phyloP scores from a whole-genome alignment of 2,329 filamentous ascomycete genomes.

The Aspergillus persii region DNA sequence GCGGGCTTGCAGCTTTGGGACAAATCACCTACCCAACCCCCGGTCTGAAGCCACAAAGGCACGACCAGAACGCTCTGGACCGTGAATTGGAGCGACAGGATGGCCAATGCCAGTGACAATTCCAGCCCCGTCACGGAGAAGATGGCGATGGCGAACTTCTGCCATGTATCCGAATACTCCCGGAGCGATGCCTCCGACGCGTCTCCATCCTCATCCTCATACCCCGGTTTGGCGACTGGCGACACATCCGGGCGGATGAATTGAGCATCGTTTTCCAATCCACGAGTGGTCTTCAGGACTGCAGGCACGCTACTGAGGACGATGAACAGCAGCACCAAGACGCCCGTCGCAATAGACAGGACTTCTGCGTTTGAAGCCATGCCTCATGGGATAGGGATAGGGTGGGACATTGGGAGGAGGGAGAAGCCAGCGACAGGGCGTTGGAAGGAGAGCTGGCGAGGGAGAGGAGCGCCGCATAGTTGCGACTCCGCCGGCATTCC shows the following conservation, averaged over 20 bases:
- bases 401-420: not conserved
- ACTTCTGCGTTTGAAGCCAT: constrained; percentile 24
- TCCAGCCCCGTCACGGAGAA: constrained; percentile 55
- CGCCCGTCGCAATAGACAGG: constrained; percentile 19
- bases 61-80: constrained; percentile 38
- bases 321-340: constrained; percentile 25
- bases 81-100: constrained; percentile 46
- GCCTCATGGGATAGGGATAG: constrained; percentile 3
- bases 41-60: constrained; percentile 60
- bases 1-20: not conserved
- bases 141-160: constrained; percentile 56
- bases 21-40: constrained; percentile 58
- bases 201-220: constrained; percentile 68
- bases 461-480: no score
- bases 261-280: constrained; percentile 13
- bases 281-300: constrained; percentile 18
- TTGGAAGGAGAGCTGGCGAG: not conserved
- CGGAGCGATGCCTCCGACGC: constrained; percentile 63
- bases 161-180: constrained; percentile 60
- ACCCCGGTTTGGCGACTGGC: constrained; percentile 43
- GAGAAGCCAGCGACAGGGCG: not conserved
- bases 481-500: not conserved
- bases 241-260: constrained; percentile 19
- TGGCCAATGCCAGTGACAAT: constrained; percentile 56
- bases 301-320: constrained; percentile 27